Percentiles rank a stretch among this genome's conserved stretches.
These are phyloP conservation scores for Hymenoscyphus infarciens DNA, from an alignment of 2,329 filamentous ascomycete species.

Conservation along the genomic window DNA sequence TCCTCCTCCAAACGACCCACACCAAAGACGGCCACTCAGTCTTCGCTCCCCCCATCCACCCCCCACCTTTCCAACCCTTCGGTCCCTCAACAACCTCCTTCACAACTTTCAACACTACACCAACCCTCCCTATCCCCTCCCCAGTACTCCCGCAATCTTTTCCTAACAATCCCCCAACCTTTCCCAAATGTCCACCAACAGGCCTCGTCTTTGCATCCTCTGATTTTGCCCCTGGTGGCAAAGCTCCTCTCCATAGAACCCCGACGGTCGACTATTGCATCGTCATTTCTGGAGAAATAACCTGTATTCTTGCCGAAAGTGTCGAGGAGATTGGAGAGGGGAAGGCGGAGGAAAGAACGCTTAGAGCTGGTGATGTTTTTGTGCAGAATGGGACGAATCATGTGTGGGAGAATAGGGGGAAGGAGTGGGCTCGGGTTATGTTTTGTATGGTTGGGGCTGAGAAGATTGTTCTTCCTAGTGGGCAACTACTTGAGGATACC, in stretches of 20 bases:
- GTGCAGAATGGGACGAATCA: conserved; percentile 44
- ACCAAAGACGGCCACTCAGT: conserved; percentile 34
- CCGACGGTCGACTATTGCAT: conserved; percentile 41
- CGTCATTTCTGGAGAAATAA: conserved; percentile 41
- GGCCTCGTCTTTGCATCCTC: conserved; percentile 37
- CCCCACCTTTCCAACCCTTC: conserved; percentile 34
- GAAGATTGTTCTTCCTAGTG: conserved; percentile 39
- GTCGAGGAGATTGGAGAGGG: conserved; percentile 30
- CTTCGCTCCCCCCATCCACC: conserved; percentile 33
- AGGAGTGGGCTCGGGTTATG: conserved; percentile 39
- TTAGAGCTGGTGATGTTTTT: conserved; percentile 40
- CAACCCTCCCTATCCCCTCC: conserved; percentile 35
- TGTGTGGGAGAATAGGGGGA: conserved; percentile 41
- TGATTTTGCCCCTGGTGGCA: conserved; percentile 15
- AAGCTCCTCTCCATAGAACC: conserved; percentile 42
- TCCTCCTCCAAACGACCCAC: conserved; percentile 35
- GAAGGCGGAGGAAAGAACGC: conserved; percentile 37
- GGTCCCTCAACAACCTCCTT: conserved; percentile 35
- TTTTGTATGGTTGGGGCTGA: conserved; percentile 41
- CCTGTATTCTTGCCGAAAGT: conserved; percentile 39
- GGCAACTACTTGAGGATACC: conserved; percentile 37
- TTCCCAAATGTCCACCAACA: conserved; percentile 36
- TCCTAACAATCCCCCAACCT: background rate
- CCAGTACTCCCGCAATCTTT: conserved; percentile 1
- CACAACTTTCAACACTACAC: conserved; percentile 33